Base-by-base conservation (phyloP, 495 filamentous ascomycete genomes). In the Clavariopsis aquatica region DNA sequence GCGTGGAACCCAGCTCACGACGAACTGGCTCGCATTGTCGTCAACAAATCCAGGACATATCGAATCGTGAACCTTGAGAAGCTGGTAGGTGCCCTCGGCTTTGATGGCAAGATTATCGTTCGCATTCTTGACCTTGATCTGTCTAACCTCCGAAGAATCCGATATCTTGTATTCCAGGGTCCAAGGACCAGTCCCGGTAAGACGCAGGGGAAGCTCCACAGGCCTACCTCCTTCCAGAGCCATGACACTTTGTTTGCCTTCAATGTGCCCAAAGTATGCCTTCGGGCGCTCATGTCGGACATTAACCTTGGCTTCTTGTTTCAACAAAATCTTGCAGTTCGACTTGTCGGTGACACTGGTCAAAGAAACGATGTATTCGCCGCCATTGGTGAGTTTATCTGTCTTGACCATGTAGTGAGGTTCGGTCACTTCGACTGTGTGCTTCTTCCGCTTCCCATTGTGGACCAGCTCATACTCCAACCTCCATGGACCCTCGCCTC, bases 401-500 rank as follows among this genome's bases (percentile, higher is more conserved):
- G 93, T 98, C 27, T 81, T 80, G 71, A 98, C 92, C 24, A 80
- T 87, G 59, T 86, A 85, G 19, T 80, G 68, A 22, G 81, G 75
- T 13, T 77, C 78, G 15, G 85, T 78, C 45, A 95, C 82, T 8
- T 84, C 78, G n/a, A 85, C 78, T 23, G 82, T 82, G 63, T 87
- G 79, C 49, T 89, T 87, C 24, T 82, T 85, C 53, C 91, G 83
- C 77, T 89, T 96, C 34, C 92, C 92, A 62, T 89, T 87, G 72
- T 98, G 89, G n/a, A 96, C 82, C 28, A 98, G 77, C 72, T 98
- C 94, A 77, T 96, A 98, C 68, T 96, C 91, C 8, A 98, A 73
- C n/a, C 78, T 88, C 81, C 91, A 96, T 0, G 94, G 94, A 20
- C 84, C 79, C 62, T 96, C 91, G 31, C 95, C 94, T 54, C 86